Percentiles rank a stretch among this genome's conserved stretches.
phyloP scores from a whole-genome alignment of 2,329 filamentous ascomycete genomes.

The Diaporthe vaccinii region DNA sequence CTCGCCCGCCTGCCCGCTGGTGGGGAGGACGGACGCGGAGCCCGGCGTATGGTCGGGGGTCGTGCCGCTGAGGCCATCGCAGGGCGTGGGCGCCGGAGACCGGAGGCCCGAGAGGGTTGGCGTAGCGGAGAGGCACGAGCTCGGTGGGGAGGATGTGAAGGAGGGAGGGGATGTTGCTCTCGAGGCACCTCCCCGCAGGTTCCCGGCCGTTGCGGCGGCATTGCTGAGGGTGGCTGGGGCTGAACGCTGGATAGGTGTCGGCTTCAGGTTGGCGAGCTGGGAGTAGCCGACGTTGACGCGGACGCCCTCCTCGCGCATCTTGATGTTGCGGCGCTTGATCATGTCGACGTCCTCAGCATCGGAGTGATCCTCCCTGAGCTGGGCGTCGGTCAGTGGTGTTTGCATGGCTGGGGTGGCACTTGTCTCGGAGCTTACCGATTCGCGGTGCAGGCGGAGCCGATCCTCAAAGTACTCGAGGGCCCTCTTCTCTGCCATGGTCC shows the following conservation, averaged over 20 bases:
- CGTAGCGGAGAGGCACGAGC: not conserved
- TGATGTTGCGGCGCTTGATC: not conserved
- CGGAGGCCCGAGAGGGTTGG: not conserved
- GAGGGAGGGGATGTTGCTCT: not conserved
- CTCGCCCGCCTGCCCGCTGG: not conserved
- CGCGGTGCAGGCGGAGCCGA: no score
- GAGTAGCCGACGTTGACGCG: not conserved
- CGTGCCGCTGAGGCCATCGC: no score
- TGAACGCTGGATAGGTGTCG: not conserved
- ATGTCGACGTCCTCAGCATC: not conserved
- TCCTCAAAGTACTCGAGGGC: not conserved
- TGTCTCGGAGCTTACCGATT: not conserved
- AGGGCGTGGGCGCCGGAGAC: not conserved
- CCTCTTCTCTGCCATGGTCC: not conserved
- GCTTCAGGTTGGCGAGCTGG: not conserved
- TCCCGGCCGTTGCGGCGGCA: not conserved
- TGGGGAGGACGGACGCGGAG: not conserved
- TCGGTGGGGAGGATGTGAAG: not conserved
- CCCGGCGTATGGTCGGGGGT: not conserved
- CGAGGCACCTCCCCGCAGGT: no score
- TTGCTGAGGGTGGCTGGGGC: not conserved
- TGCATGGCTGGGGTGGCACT: no score
- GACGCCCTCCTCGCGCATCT: constrained; percentile 2
- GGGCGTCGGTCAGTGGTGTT: not conserved
- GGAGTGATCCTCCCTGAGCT: not conserved